Evolutionary conservation across 306 rosid genomes (phyloP).

Genomic region (Hylodesmum podocarpum): DNA sequence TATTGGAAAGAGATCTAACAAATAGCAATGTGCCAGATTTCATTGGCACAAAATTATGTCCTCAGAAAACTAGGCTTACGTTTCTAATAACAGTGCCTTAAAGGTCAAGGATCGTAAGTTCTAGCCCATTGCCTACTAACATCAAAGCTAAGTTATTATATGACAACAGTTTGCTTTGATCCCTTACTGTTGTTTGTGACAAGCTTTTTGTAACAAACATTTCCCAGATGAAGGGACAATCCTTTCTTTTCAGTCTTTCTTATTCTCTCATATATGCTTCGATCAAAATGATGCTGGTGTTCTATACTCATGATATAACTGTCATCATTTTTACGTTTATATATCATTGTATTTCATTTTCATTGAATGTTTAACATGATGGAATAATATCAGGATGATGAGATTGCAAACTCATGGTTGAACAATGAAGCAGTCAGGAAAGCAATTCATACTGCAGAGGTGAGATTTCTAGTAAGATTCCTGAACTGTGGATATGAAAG

Average conservation of each 20-base stretch:
- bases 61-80: background rate
- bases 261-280: background rate
- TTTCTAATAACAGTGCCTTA: background rate
- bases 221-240: background rate
- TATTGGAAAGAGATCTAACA: background rate
- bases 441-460: conserved; percentile 71
- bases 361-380: conserved; percentile 7
- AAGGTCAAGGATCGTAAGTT: background rate
- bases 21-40: background rate
- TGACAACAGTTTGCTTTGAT: background rate
- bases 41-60: background rate
- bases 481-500: background rate
- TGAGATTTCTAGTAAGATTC: conserved; percentile 32
- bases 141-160: background rate
- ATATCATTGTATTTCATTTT: background rate
- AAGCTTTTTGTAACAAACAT: background rate
- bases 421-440: conserved; percentile 68
- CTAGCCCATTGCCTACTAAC: background rate
- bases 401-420: conserved; percentile 77
- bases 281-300: background rate
- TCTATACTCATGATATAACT: background rate
- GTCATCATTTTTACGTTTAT: background rate
- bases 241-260: background rate
- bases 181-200: background rate
- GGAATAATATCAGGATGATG: conserved; percentile 52